Conservation (phyloP, 2,329 filamentous ascomycete genomes). For the Aureobasidium sp. region DNA sequence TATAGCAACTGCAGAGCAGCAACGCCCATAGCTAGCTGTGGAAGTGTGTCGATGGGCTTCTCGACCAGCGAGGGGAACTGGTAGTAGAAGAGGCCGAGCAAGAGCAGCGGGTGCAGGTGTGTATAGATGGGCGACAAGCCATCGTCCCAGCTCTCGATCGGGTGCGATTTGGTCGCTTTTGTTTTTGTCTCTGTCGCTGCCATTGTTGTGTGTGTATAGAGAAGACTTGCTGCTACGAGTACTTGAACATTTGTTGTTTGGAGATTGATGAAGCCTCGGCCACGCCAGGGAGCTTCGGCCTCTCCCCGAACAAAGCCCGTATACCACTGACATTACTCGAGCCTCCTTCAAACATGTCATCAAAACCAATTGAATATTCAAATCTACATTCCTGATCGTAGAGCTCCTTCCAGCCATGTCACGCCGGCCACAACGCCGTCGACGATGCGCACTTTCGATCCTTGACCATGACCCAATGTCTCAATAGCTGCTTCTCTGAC, state of each 20-base stretch:
- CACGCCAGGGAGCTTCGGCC: neutral
- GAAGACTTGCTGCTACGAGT: neutral
- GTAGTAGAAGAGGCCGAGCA: constrained; percentile 55
- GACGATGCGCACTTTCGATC: constrained; percentile 57
- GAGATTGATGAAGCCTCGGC: neutral
- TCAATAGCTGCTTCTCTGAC: constrained; percentile 63
- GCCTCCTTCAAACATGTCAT: neutral
- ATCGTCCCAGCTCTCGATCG: constrained; percentile 23
- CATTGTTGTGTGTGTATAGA: neutral
- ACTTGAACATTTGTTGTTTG: neutral
- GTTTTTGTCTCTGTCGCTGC: neutral
- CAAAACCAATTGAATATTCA: too few relatives aligned
- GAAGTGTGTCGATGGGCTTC: constrained; percentile 60
- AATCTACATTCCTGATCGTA: constrained; percentile 28
- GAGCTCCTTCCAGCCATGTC: constrained; percentile 48
- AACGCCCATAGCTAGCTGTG: constrained; percentile 53
- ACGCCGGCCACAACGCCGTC: constrained; percentile 71
- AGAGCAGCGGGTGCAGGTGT: constrained; percentile 58
- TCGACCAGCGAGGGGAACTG: constrained; percentile 60
- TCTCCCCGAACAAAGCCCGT: constrained; percentile 6
- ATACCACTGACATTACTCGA: neutral
- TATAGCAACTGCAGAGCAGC: constrained; percentile 55
- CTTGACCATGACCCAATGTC: constrained; percentile 52
- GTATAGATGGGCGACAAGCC: constrained; percentile 39
- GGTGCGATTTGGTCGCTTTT: constrained; percentile 13